phyloP scores from a whole-genome alignment of 1,284 basidiomycete genomes.

The Tylopilus orsonianus region DNA sequence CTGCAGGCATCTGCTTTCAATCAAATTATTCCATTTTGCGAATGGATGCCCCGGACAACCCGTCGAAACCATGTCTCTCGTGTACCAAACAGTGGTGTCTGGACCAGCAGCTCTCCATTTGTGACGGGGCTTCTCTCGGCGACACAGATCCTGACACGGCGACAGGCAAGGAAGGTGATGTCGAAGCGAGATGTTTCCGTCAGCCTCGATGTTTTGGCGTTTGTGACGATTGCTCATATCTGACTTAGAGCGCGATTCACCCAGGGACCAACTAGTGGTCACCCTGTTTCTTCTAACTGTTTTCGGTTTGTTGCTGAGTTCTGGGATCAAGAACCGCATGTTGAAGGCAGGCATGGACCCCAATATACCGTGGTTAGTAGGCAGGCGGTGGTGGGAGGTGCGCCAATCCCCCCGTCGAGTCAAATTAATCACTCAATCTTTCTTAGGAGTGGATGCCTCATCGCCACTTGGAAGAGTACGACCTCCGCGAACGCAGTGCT shows the following conservation, averaged over 20 bases:
- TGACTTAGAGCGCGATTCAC: constrained; percentile 75
- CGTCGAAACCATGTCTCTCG: constrained; percentile 84
- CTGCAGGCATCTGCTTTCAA: constrained; percentile 84
- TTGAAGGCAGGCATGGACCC: constrained; percentile 70
- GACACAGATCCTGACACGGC: constrained; percentile 89
- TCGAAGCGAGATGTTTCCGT: constrained; percentile 96
- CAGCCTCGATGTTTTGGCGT: constrained; percentile 41
- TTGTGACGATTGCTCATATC: constrained; percentile 30
- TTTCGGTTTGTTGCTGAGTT: constrained; percentile 78
- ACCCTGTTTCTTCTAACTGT: constrained; percentile 86
- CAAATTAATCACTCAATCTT: constrained; percentile 23
- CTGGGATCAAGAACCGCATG: constrained; percentile 81
- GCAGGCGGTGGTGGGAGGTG: constrained; percentile 80
- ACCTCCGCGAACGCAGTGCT: constrained; percentile 43
- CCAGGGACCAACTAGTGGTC: constrained; percentile 87
- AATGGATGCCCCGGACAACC: constrained; percentile 78
- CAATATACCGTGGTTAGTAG: constrained; percentile 55
- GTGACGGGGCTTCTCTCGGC: constrained; percentile 80
- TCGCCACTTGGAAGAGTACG: constrained; percentile 50
- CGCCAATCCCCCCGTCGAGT: constrained; percentile 29
- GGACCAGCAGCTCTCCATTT: constrained; percentile 88
- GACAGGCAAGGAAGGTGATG: constrained; percentile 95
- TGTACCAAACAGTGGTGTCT: constrained; percentile 96
- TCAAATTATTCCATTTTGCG: constrained; percentile 86
- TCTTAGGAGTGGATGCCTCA: constrained; percentile 60